These are phyloP conservation scores for Naganishia onofrii DNA, from an alignment of 768 basidiomycete species.

Conservation along the genomic window DNA sequence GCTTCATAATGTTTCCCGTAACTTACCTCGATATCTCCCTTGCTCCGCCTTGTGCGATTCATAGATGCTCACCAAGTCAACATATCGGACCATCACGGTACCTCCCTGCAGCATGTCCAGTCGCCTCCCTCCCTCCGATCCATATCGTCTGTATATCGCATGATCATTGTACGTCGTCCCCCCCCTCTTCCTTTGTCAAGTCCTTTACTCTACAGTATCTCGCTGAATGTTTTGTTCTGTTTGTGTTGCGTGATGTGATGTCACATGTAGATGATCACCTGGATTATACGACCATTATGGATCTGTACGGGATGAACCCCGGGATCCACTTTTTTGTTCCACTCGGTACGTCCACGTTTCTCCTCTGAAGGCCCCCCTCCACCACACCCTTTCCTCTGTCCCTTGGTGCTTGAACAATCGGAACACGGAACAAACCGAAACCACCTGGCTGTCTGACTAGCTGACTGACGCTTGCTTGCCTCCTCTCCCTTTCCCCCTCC, in stretches of 20 bases:
- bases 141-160: conserved; percentile 50
- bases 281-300: conserved; percentile 50
- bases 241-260: not conserved
- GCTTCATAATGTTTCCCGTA: not conserved
- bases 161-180: conserved; percentile 46
- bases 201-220: too few relatives aligned
- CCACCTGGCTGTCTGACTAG: too few relatives aligned
- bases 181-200: too few relatives aligned
- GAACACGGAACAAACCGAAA: too few relatives aligned
- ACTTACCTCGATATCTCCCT: too few relatives aligned
- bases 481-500: not conserved
- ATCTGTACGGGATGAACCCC: conserved; percentile 37
- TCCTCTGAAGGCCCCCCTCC: too few relatives aligned
- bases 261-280: conserved; percentile 46
- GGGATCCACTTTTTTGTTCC: conserved; percentile 50
- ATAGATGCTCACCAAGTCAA: conserved; percentile 50
- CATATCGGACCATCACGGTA: conserved; percentile 48
- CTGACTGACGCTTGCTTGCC: too few relatives aligned
- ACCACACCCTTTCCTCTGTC: too few relatives aligned
- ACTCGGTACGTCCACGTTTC: conserved; percentile 30
- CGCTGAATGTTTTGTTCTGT: too few relatives aligned
- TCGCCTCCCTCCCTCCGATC: conserved; percentile 45
- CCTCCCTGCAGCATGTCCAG: conserved; percentile 43
- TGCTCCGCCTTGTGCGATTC: too few relatives aligned
- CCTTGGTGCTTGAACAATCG: too few relatives aligned